Evolutionary conservation across 148 eudicot species (phyloP).

Genomic region (Beta vulgaris): DNA sequence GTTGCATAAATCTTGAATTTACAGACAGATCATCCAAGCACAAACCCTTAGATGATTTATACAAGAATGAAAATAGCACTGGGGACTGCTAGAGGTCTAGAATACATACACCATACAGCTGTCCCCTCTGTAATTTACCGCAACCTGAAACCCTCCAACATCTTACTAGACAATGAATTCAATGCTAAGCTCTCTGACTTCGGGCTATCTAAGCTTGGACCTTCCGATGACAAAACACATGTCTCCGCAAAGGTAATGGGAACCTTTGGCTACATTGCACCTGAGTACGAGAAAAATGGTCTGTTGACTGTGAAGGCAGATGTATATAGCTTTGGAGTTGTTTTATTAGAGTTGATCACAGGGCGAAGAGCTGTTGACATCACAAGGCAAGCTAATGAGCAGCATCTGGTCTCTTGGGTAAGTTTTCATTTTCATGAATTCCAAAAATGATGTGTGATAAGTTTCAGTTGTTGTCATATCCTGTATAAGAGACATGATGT

Average conservation of each 20-base stretch:
- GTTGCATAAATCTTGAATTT: not conserved
- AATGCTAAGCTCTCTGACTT: constrained; percentile 66
- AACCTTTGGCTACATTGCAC: constrained; percentile 54
- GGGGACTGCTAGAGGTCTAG: constrained; percentile 53
- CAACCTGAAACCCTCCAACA: constrained; percentile 55
- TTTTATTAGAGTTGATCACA: constrained; percentile 54
- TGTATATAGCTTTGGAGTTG: constrained; percentile 68
- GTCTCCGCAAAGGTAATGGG: not conserved
- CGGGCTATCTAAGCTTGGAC: constrained; percentile 62
- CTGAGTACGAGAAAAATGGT: constrained; percentile 57
- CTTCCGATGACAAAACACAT: constrained; percentile 33
- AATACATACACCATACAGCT: constrained; percentile 53
- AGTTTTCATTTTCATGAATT: not conserved
- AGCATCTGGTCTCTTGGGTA: constrained; percentile 58
- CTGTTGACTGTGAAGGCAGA: constrained; percentile 52
- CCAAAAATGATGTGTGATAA: too few species aligned
- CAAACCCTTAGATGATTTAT: constrained; percentile 41
- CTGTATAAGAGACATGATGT: too few species aligned
- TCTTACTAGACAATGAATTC: constrained; percentile 47
- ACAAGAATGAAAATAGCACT: constrained; percentile 57
- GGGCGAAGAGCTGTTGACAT: constrained; percentile 57
- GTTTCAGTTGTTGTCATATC: too few species aligned
- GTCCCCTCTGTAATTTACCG: constrained; percentile 61
- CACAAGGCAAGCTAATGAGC: constrained; percentile 34
- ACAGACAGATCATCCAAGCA: constrained; percentile 29